phyloP scores from a whole-genome alignment of 345 rosid species.

The Rhodomyrtus tomentosa region DNA sequence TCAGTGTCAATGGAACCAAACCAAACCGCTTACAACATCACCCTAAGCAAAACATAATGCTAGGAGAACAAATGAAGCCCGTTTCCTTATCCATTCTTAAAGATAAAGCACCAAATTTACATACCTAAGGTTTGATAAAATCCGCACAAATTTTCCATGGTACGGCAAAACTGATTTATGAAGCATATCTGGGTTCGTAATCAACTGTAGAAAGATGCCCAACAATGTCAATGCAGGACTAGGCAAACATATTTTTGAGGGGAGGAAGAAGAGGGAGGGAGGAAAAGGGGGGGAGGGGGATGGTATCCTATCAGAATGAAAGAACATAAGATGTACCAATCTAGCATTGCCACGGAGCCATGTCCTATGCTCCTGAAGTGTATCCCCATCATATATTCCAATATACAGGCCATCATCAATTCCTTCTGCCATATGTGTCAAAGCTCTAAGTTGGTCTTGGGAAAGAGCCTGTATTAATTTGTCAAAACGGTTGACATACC shows the following conservation, averaged over 20 bases:
- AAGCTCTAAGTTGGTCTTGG: constrained; percentile 85
- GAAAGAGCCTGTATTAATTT: constrained; percentile 69
- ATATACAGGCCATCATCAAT: constrained; percentile 36
- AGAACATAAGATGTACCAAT: constrained; percentile 43
- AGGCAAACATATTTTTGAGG: neutral
- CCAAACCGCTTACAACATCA: neutral
- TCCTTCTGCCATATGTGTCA: constrained; percentile 35
- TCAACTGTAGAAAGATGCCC: constrained; percentile 44
- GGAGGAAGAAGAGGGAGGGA: neutral
- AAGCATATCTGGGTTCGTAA: constrained; percentile 97
- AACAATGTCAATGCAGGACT: constrained; percentile 4
- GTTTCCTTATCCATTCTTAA: neutral
- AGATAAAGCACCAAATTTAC: neutral
- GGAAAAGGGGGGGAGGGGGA: neutral
- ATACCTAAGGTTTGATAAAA: constrained; percentile 80
- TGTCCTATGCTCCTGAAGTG: constrained; percentile 48
- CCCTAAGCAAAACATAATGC: neutral
- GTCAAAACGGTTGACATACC: neutral
- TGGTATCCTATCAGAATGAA: neutral
- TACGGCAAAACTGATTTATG: constrained; percentile 78
- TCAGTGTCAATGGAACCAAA: neutral
- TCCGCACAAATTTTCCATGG: constrained; percentile 65
- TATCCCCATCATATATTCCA: constrained; percentile 95
- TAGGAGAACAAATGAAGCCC: neutral
- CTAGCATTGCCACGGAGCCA: constrained; percentile 67